These are phyloP conservation scores for Anacardium occidentale DNA, from an alignment of 345 rosid species.

Conservation along the genomic window DNA sequence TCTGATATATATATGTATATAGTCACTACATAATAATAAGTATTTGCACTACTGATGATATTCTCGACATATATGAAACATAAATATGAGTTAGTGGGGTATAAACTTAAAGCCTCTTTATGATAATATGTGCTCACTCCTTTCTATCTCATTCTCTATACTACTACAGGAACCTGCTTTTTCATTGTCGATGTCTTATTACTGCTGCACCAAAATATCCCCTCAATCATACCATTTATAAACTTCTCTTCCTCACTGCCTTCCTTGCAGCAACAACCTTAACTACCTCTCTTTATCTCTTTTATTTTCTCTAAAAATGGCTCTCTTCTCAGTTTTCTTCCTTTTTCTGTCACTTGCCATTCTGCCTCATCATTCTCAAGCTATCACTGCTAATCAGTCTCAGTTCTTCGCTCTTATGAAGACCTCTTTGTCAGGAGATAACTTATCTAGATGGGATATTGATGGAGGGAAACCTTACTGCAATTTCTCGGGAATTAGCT, in stretches of 20 bases:
- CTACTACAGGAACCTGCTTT: slow-evolving; percentile 33
- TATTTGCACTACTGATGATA: slow-evolving; percentile 21
- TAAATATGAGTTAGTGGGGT: slow-evolving; percentile 45
- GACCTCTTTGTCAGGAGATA: slow-evolving; percentile 47
- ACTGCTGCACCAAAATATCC: slow-evolving; percentile 34
- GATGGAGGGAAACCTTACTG: slow-evolving; percentile 44
- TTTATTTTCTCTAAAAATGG: slow-evolving; percentile 32
- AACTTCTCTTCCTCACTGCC: slow-evolving; percentile 34
- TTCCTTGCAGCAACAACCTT: slow-evolving; percentile 38
- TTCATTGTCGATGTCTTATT: slow-evolving; percentile 34
- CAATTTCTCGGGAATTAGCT: slow-evolving; percentile 64
- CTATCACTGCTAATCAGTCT: slow-evolving; percentile 36
- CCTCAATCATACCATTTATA: slow-evolving; percentile 44
- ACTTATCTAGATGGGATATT: slow-evolving; percentile 58
- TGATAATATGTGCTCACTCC: slow-evolving; percentile 46
- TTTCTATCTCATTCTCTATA: slow-evolving; percentile 20
- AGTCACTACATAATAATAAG: slow-evolving; percentile 16
- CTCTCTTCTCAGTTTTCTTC: slow-evolving; percentile 27
- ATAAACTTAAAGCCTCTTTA: slow-evolving; percentile 67
- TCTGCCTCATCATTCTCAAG: slow-evolving; percentile 29
- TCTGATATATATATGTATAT: slow-evolving; percentile 2
- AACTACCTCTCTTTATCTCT: slow-evolving; percentile 27
- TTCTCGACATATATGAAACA: slow-evolving; percentile 26
- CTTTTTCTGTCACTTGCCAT: slow-evolving; percentile 31
- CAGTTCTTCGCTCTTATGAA: slow-evolving; percentile 68